Conservation (phyloP, 2,329 filamentous ascomycete genomes). For the Dothideomycetidae sp. region DNA sequence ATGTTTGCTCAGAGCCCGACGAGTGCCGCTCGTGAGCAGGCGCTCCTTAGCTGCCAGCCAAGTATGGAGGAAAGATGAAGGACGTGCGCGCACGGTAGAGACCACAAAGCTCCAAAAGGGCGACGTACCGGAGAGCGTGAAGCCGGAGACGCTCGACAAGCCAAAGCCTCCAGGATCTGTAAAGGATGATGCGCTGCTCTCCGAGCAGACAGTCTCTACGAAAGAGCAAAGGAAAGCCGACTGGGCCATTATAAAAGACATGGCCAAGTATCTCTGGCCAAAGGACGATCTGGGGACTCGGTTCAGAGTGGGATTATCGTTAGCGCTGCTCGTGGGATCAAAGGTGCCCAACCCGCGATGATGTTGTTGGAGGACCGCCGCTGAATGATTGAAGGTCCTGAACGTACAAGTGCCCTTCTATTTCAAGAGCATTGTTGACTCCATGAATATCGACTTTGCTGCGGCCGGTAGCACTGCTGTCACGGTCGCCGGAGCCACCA, state of each 20-base stretch:
- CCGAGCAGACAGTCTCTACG: slow-evolving; percentile 50
- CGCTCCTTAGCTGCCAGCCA: slow-evolving; percentile 32
- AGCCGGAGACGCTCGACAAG: slow-evolving; percentile 23
- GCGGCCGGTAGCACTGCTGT: slow-evolving; percentile 75
- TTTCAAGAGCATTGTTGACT: slow-evolving; percentile 95
- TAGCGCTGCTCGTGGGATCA: slow-evolving; percentile 69
- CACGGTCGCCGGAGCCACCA: slow-evolving; percentile 81
- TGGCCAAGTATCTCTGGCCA: slow-evolving; percentile 92
- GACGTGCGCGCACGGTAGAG: slow-evolving; percentile 16
- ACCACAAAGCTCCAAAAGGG: slow-evolving; percentile 15
- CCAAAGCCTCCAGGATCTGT: slow-evolving; percentile 18
- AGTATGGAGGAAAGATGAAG: slow-evolving; percentile 30
- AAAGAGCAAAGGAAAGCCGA: slow-evolving; percentile 92
- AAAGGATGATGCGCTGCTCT: slow-evolving; percentile 44
- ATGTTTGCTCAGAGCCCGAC: slow-evolving; percentile 1
- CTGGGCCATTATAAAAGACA: slow-evolving; percentile 97
- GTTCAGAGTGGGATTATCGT: slow-evolving; percentile 69
- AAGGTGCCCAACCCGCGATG: slow-evolving; percentile 45
- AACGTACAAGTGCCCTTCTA: slow-evolving; percentile 99
- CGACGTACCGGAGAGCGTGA: slow-evolving; percentile 19
- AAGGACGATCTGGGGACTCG: slow-evolving; percentile 73
- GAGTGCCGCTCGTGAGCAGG: not conserved
- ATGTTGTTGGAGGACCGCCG: not conserved
- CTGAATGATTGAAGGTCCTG: slow-evolving; percentile 40
- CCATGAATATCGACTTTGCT: slow-evolving; percentile 92